phyloP scores from a whole-genome alignment of 2,329 filamentous ascomycete genomes.

The Clarireedia monteithiana region DNA sequence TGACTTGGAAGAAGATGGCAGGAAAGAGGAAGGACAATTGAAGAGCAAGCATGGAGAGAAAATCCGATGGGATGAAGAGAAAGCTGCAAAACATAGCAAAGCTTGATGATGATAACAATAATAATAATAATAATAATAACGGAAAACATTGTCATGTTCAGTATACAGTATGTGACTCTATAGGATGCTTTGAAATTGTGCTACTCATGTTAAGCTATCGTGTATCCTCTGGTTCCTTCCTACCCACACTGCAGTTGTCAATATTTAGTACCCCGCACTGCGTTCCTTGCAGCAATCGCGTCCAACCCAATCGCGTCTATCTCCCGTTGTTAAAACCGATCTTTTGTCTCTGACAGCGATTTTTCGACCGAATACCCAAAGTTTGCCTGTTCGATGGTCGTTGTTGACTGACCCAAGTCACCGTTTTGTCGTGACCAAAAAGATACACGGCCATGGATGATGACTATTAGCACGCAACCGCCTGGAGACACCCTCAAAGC shows the following conservation, averaged over 20 bases:
- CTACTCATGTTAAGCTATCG: neutral
- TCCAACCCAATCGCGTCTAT: neutral
- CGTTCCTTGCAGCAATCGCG: neutral
- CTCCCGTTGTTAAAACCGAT: neutral
- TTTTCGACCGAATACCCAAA: no score
- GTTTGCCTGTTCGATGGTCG: no score
- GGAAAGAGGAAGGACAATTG: conserved; percentile 31
- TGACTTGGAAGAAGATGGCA: conserved; percentile 22
- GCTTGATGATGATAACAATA: no score
- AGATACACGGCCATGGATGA: neutral
- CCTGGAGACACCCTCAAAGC: neutral
- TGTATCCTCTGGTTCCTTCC: no score
- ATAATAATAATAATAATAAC: no score
- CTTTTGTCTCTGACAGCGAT: no score
- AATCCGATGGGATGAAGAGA: conserved; percentile 34
- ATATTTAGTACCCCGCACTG: neutral
- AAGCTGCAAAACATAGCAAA: neutral
- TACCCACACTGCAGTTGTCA: neutral
- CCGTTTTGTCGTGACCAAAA: neutral
- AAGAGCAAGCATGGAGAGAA: conserved; percentile 37
- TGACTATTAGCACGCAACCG: neutral
- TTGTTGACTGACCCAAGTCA: neutral
- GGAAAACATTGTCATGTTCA: no score
- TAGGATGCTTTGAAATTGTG: neutral
- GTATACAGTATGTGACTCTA: no score